Conservation (phyloP, 371 early-diverging fungal genomes). For the Mortierella sp. region DNA sequence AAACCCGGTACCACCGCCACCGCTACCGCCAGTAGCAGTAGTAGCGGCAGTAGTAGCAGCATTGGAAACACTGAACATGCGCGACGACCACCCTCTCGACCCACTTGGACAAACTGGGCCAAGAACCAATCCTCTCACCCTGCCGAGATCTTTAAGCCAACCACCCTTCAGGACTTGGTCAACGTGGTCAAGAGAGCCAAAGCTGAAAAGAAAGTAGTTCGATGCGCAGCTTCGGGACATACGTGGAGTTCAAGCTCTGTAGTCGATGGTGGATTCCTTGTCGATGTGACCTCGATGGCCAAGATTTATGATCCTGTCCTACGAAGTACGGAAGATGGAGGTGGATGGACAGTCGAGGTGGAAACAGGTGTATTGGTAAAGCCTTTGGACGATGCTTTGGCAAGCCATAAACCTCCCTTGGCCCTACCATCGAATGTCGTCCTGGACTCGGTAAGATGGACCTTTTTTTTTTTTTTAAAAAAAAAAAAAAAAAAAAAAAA, state of each 20-base stretch:
- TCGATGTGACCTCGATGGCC: constrained; percentile 24
- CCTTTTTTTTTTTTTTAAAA: too few species aligned
- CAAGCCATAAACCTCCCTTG: constrained; percentile 38
- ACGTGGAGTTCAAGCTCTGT: constrained; percentile 28
- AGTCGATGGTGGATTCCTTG: constrained; percentile 26
- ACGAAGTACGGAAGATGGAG: not conserved
- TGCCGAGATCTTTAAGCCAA: constrained; percentile 29
- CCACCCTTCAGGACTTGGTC: constrained; percentile 26
- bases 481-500: not conserved
- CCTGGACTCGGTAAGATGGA: constrained; percentile 10
- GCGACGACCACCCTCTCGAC: not conserved
- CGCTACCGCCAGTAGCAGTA: too few species aligned
- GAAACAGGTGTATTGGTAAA: constrained; percentile 16
- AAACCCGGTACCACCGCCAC: too few species aligned
- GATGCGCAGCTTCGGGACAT: constrained; percentile 36
- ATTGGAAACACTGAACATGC: not conserved
- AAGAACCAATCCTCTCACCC: constrained; percentile 22
- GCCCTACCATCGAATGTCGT: constrained; percentile 36
- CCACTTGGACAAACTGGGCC: constrained; percentile 36
- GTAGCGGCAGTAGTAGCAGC: too few species aligned
- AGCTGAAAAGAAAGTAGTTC: constrained; percentile 18
- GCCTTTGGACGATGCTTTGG: constrained; percentile 22
- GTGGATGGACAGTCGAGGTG: constrained; percentile 14
- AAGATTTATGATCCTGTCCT: constrained; percentile 14
- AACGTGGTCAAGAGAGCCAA: constrained; percentile 26